These are phyloP conservation scores for Physcomitrellopsis africana DNA, from an alignment of 225 moss, liverwort and hornwort genomes.

Conservation along the genomic window DNA sequence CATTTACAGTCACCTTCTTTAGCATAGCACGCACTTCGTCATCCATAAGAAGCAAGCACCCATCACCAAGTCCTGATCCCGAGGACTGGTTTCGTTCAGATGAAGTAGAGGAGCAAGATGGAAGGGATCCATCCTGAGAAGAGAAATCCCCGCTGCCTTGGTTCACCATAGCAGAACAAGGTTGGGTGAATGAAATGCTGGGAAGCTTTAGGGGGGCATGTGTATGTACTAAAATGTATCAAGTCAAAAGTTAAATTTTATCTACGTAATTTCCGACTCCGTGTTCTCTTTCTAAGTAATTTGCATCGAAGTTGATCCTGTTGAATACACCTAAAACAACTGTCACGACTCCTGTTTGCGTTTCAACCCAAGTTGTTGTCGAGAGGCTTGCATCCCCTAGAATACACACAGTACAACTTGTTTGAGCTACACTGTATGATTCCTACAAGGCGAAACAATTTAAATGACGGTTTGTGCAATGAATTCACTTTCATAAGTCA, in stretches of 20 bases:
- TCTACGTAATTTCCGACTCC: neutral
- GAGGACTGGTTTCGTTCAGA: constrained; percentile 23
- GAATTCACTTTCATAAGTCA: neutral
- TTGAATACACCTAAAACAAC: constrained; percentile 12
- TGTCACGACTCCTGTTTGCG: constrained; percentile 9
- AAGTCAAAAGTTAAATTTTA: constrained; percentile 15
- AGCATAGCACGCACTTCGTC: constrained; percentile 51
- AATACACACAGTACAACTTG: constrained; percentile 4
- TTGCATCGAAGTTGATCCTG: constrained; percentile 6
- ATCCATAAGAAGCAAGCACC: constrained; percentile 32
- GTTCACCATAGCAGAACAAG: constrained; percentile 27
- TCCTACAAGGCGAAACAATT: neutral
- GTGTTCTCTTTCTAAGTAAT: neutral
- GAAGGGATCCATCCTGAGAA: constrained; percentile 36
- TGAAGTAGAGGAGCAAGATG: constrained; percentile 41
- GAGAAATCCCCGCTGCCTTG: constrained; percentile 41
- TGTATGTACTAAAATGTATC: constrained; percentile 2
- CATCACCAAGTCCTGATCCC: constrained; percentile 16
- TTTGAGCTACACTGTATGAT: neutral
- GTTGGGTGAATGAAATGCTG: neutral
- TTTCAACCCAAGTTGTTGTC: constrained; percentile 3
- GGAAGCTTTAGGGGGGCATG: neutral
- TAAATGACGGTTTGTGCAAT: neutral
- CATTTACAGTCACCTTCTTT: constrained; percentile 57
- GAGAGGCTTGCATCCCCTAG: constrained; percentile 25